phyloP scores from a whole-genome alignment of 139 green algal species.

The Nannochloris sp. region DNA sequence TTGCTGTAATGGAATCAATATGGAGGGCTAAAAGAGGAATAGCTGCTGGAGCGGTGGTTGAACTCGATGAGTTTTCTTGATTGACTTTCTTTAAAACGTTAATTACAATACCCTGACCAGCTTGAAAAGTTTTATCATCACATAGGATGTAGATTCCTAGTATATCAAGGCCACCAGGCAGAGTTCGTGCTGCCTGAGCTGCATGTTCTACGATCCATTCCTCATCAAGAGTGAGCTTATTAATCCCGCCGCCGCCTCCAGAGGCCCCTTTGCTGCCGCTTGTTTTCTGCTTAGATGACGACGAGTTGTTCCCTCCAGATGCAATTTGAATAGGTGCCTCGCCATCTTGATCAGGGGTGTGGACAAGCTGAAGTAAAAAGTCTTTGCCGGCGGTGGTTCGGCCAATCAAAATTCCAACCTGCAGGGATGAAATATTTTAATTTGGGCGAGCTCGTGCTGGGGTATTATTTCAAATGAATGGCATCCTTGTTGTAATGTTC shows the following conservation, averaged over 20 bases:
- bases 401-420: slow-evolving; percentile 23
- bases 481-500: not conserved
- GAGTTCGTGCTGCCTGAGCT: slow-evolving; percentile 37
- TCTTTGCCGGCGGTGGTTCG: slow-evolving; percentile 9
- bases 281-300: not conserved
- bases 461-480: not conserved
- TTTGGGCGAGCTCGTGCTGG: too few relatives aligned
- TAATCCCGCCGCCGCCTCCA: not conserved
- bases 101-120: not conserved
- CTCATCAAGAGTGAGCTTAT: slow-evolving; percentile 27
- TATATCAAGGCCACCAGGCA: slow-evolving; percentile 38
- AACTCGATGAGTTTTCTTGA: not conserved
- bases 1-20: slow-evolving; percentile 21
- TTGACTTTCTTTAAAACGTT: not conserved
- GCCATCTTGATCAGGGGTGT: slow-evolving; percentile 1
- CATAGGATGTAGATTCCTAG: slow-evolving; percentile 44
- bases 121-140: slow-evolving; percentile 12
- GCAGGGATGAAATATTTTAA: not conserved
- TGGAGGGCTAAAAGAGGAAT: slow-evolving; percentile 41
- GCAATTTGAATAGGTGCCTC: not conserved
- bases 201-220: slow-evolving; percentile 55
- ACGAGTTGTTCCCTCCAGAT: not conserved
- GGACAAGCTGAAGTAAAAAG: slow-evolving; percentile 8
- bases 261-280: not conserved
- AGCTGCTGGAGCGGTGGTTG: not conserved